Percentiles rank a stretch among this genome's conserved stretches.
Conservation (phyloP, 2,329 filamentous ascomycete genomes). For the Trichoderma aggressivum region DNA sequence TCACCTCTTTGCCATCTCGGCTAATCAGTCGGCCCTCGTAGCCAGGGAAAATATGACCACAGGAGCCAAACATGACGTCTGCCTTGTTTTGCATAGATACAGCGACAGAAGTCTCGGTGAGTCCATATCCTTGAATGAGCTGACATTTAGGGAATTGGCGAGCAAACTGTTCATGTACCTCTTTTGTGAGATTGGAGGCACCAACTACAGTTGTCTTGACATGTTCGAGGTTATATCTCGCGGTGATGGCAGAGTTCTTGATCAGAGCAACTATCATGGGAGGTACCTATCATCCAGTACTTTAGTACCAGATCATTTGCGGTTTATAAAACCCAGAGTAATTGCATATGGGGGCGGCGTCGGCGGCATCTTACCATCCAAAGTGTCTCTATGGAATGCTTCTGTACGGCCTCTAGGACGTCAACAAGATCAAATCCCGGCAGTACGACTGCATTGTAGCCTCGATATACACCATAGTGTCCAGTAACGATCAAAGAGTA, state of each 20-base stretch:
- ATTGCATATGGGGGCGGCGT: no score
- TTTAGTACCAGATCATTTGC: neutral
- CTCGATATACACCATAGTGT: slow-evolving; percentile 62
- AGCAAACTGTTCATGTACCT: slow-evolving; percentile 64
- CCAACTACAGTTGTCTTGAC: slow-evolving; percentile 67
- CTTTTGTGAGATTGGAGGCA: slow-evolving; percentile 72
- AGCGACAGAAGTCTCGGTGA: slow-evolving; percentile 75
- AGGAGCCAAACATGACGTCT: slow-evolving; percentile 70
- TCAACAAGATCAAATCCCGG: slow-evolving; percentile 67
- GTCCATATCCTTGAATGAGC: slow-evolving; percentile 66
- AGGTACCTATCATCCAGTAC: slow-evolving; percentile 38
- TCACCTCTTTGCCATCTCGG: slow-evolving; percentile 66
- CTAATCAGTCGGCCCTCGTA: slow-evolving; percentile 64
- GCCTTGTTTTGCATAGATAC: slow-evolving; percentile 56
- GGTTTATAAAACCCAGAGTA: neutral
- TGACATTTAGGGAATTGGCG: slow-evolving; percentile 59
- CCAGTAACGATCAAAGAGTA: slow-evolving; percentile 70
- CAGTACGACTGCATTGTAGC: slow-evolving; percentile 68
- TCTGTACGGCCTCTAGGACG: slow-evolving; percentile 61
- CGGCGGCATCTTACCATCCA: slow-evolving; percentile 50
- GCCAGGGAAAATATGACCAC: slow-evolving; percentile 66
- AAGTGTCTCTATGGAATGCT: slow-evolving; percentile 64
- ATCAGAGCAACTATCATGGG: slow-evolving; percentile 77
- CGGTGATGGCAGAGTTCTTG: slow-evolving; percentile 57
- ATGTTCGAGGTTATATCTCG: slow-evolving; percentile 68